Base-by-base conservation (phyloP, 2,329 filamentous ascomycete genomes). In the Cercospora zeae-maydis region DNA sequence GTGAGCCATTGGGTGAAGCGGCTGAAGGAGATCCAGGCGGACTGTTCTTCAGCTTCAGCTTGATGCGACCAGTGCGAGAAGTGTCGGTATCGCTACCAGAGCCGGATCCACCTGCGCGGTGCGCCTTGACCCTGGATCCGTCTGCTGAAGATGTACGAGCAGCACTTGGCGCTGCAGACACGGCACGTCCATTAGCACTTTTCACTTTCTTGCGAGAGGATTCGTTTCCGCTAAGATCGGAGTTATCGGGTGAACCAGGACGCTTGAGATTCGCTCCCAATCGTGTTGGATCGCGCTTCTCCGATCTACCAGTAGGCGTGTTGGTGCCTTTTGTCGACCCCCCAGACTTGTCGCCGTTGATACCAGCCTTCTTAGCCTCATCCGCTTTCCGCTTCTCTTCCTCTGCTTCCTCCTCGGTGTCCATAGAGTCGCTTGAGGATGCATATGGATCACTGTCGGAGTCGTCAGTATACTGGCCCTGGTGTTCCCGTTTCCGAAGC, bases 181-280 rank as follows among this genome's bases (percentile, higher is more conserved):
- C 42, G 84, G 85, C 63, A 36, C 61, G 37, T n/a, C 71, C 67
- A 68, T 79, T 78, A n/a, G 64, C 49, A 34, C 59, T 67, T 70
- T 79, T 80, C 36, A 76, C 74, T 79, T 91, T 91, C 78, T 95
- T 92, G 68, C 89, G 88, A 24, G 88, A 86, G 0, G 91, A 93
- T 75, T 98, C 93, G 70, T 93, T 96, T 58, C 92, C 93, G 74
- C 92, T 96, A 9, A 92, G 92, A 74, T 98, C 93, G 1, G 92
- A 97, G 33, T 90, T 83, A 67, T 93, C 89, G 2, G 93, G 92
- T 14, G 92, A 96, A 16, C 92, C 92, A 33, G 91, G 84, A 31
- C 93, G 88, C 79, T 97, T 97, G 58, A 93, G 84, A 3, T 80
- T 76, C 33, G 84, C 73, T 2, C 74, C 72, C 66, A 82, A 83